phyloP scores from a whole-genome alignment of 352 stramenopile genomes.

The Phytophthora quininea region DNA sequence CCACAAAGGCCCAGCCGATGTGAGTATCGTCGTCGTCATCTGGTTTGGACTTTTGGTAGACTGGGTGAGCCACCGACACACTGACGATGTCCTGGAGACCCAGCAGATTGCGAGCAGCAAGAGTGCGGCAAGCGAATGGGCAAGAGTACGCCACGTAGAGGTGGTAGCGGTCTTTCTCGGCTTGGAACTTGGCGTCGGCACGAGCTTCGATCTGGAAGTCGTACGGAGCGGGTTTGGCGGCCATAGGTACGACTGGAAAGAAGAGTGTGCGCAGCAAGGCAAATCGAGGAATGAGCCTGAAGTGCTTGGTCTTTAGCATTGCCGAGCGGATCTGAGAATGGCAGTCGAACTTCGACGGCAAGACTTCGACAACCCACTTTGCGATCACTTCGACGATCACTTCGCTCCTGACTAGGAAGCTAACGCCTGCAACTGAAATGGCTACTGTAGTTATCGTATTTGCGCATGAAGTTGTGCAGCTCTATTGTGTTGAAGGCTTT shows the following conservation, averaged over 20 bases:
- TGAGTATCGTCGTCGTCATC: constrained; percentile 39
- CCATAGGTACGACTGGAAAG: constrained; percentile 3
- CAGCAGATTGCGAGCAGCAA: constrained; percentile 88
- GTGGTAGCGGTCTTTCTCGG: constrained; percentile 83
- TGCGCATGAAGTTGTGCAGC: no score
- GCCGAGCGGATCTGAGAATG: no score
- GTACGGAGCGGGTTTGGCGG: constrained; percentile 23
- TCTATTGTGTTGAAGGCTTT: no score
- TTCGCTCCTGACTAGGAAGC: no score
- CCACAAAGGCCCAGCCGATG: constrained; percentile 38
- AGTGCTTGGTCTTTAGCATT: no score
- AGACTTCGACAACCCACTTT: no score
- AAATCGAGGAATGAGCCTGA: constrained; percentile 1
- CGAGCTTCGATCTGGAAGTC: constrained; percentile 24
- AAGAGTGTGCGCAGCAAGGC: background rate
- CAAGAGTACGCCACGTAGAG: constrained; percentile 93
- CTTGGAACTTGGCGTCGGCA: constrained; percentile 45
- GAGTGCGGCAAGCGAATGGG: constrained; percentile 67
- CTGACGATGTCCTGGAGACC: constrained; percentile 91
- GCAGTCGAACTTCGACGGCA: no score
- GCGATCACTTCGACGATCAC: no score
- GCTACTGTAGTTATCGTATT: no score
- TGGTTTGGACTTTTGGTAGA: constrained; percentile 49
- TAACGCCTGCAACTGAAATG: no score
- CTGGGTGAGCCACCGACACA: constrained; percentile 82